Base-by-base conservation (phyloP, 108 stramenopile species). In the Parietichytrium sp. region DNA sequence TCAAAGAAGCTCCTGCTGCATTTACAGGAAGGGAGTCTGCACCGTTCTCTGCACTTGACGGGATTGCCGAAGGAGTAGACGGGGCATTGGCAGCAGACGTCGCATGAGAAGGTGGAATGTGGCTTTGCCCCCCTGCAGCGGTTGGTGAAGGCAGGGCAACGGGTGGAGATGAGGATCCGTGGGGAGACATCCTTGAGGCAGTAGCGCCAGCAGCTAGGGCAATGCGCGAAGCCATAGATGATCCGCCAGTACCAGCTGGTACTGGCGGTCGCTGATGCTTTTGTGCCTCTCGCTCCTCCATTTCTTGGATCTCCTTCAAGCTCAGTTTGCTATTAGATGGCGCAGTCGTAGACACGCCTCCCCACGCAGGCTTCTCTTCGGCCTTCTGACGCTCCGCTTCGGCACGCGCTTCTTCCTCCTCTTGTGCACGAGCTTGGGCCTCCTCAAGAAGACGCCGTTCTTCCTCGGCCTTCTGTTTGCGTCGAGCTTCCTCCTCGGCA, bases 271-370 rank as follows among this genome's bases (percentile, higher is more conserved):
- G n/a, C 10, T 25, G 61, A 10, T n/a, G 6, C 13, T 42, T 33
- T 0, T 33, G 36, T n/a, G 61, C 61, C 61, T 72, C 61, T 33
- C 61, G 61, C 20, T 72, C 38, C 61, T 72, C 61, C 38, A 72
- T 33, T 20, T 72, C 61, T 20, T 72, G 61, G 33, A 72, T 72
- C 61, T 72, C 61, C 61, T 72, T 72, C 16, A 72, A 20, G 15
- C 38, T 45, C n/a, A 72, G 61, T 12, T 33, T 38, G 20, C 61
- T 72, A 6, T 33, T 45, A 23, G 61, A 6, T 6, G 61, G 38
- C 42, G 61, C 20, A 23, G 6, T 45, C 6, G 61, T 15, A n/a
- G n/a, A n/a, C 38, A 27, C 61, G 8, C 61, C 61, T 47, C 61
- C 61, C 61, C 61, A 72, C 8, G 61, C 61, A 0, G 61, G 61